These are phyloP conservation scores for Xylaria cubensis DNA, from an alignment of 495 filamentous ascomycete genomes.

Conservation along the genomic window DNA sequence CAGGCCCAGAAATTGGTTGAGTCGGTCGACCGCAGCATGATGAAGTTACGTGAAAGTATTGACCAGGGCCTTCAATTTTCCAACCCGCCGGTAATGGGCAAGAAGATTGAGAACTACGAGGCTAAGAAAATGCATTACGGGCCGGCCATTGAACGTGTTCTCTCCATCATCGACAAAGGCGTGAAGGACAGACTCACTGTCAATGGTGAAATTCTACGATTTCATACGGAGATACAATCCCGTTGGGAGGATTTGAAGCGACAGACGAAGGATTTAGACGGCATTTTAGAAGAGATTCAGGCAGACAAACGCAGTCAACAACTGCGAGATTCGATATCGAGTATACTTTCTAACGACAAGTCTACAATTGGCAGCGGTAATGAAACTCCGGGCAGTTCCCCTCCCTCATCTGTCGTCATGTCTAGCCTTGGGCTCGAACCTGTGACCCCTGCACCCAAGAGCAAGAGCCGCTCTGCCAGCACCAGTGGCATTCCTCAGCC, in stretches of 20 bases:
- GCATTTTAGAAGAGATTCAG: conserved; percentile 73
- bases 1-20: conserved; percentile 95
- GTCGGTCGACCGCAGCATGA: conserved; percentile 83
- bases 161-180: conserved; percentile 90
- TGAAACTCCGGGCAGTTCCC: conserved; percentile 86
- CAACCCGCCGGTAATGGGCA: conserved; percentile 68
- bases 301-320: conserved; percentile 70
- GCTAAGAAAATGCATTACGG: conserved; percentile 95
- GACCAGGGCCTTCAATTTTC: conserved; percentile 75
- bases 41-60: conserved; percentile 79
- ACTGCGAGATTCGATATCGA: conserved; percentile 91
- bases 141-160: conserved; percentile 88
- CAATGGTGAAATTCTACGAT: conserved; percentile 88
- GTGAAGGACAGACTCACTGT: conserved; percentile 90
- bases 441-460: conserved; percentile 47
- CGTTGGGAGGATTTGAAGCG: conserved; percentile 78
- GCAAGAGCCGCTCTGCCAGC: conserved; percentile 51
- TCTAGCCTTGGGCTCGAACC: conserved; percentile 60
- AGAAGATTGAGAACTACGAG: conserved; percentile 91
- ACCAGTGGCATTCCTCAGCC: conserved; percentile 52
- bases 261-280: conserved; percentile 77
- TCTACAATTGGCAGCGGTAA: conserved; percentile 74
- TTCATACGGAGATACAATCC: conserved; percentile 81
- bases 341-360: conserved; percentile 84
- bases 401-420: conserved; percentile 86